Conservation (phyloP, 345 rosid species). For the Heritiera fomes region DNA sequence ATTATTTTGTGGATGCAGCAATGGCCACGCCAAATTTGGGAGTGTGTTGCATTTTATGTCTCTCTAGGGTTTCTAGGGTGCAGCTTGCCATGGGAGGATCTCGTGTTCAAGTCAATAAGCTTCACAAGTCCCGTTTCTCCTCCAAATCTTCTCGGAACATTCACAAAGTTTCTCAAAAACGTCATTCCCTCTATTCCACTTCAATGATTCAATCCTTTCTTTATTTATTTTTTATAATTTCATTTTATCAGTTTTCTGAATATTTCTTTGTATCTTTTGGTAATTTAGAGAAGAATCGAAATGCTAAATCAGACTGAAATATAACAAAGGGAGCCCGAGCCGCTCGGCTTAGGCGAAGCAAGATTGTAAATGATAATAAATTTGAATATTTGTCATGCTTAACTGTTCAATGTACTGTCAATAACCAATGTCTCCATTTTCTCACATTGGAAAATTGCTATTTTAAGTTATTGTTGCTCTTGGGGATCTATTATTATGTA, state of each 20-base stretch:
- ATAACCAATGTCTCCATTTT: neutral
- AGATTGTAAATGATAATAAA: conserved; percentile 53
- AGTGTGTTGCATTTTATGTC: neutral
- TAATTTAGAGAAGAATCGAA: conserved; percentile 55
- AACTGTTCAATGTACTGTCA: neutral
- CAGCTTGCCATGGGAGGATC: conserved; percentile 59
- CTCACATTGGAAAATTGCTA: neutral
- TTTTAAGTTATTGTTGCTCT: conserved; percentile 32
- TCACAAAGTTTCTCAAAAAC: conserved; percentile 65
- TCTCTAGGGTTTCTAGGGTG: neutral
- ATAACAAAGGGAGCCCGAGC: conserved; percentile 62
- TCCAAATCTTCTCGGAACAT: conserved; percentile 80
- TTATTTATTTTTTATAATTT: neutral
- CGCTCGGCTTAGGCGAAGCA: conserved; percentile 72
- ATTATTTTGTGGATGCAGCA: no score
- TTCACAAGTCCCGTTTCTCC: conserved; percentile 80
- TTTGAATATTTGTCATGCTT: neutral
- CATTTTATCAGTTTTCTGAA: neutral
- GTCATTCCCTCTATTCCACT: conserved; percentile 27
- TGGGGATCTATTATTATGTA: conserved; percentile 69
- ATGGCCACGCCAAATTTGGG: no score
- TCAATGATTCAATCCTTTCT: neutral
- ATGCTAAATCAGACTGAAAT: conserved; percentile 62
- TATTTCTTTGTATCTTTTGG: conserved; percentile 1
- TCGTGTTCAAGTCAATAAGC: conserved; percentile 75